phyloP scores from a whole-genome alignment of 108 stramenopile genomes.

The Pseudonitzschia pungens region DNA sequence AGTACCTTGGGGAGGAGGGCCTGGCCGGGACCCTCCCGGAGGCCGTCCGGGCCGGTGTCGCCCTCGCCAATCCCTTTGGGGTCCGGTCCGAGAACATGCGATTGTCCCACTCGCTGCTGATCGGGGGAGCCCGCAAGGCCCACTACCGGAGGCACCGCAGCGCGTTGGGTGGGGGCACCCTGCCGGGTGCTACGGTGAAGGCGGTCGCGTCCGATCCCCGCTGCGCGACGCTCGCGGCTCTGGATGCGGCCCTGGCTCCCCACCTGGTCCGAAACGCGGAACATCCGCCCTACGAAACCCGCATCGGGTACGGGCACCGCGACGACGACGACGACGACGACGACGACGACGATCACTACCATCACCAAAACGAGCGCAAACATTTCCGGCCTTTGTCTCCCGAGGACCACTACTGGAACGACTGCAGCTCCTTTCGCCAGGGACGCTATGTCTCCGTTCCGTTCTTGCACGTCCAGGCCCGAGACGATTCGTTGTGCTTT shows the following conservation, averaged over 20 bases:
- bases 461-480: slow-evolving; percentile 47
- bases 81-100: slow-evolving; percentile 35
- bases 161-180: not conserved
- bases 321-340: not conserved
- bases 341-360: not conserved
- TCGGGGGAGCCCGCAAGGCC: slow-evolving; percentile 49
- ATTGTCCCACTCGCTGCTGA: slow-evolving; percentile 47
- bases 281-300: slow-evolving; percentile 39
- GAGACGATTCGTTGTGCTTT: slow-evolving; percentile 46
- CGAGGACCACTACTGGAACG: slow-evolving; percentile 53
- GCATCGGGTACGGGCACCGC: slow-evolving; percentile 42
- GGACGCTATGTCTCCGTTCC: slow-evolving; percentile 56
- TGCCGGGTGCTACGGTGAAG: not conserved
- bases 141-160: slow-evolving; percentile 34
- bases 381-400: too few relatives aligned
- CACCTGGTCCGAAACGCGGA: slow-evolving; percentile 49
- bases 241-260: slow-evolving; percentile 51
- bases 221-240: slow-evolving; percentile 43
- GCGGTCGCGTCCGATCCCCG: not conserved
- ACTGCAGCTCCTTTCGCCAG: slow-evolving; percentile 55
- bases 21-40: slow-evolving; percentile 48
- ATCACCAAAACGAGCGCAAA: not conserved
- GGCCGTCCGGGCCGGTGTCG: slow-evolving; percentile 50
- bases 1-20: slow-evolving; percentile 71
- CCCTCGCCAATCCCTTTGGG: slow-evolving; percentile 59